Conservation (phyloP, 139 green algal species). For the Tetraselmis chui region DNA sequence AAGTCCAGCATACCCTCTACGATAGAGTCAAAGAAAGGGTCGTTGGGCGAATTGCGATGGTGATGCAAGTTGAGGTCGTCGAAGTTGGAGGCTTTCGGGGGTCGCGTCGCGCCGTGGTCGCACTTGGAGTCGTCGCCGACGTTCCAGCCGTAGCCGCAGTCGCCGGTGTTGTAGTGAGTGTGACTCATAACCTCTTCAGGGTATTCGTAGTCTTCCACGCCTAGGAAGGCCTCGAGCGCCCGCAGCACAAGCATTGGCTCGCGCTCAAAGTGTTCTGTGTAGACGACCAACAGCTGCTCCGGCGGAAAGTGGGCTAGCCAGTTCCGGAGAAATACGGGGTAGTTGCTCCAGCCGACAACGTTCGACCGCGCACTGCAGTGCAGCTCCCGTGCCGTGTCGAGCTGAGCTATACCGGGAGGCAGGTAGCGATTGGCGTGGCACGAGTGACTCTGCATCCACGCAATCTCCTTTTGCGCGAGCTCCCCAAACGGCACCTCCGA, state of each 20-base stretch:
- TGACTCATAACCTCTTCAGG: background rate
- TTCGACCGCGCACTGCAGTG: background rate
- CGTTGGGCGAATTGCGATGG: background rate
- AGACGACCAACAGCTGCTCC: background rate
- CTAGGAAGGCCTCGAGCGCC: background rate
- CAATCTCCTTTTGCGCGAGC: background rate
- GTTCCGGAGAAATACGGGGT: background rate
- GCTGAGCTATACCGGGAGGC: background rate
- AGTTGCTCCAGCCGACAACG: background rate
- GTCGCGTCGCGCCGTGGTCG: background rate
- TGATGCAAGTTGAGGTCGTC: background rate
- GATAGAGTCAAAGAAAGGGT: background rate
- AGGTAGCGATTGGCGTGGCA: background rate
- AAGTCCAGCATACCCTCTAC: background rate
- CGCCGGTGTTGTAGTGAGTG: background rate
- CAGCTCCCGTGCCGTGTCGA: background rate
- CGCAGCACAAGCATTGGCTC: background rate
- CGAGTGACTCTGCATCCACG: background rate
- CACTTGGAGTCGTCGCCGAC: background rate
- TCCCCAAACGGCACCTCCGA: background rate
- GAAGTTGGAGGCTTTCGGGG: background rate
- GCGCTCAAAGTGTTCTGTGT: background rate
- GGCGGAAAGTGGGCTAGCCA: background rate
- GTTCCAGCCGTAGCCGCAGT: background rate
- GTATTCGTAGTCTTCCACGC: background rate